Base-by-base conservation (phyloP, 2,329 filamentous ascomycete species). In the Venturia aucupariae region DNA sequence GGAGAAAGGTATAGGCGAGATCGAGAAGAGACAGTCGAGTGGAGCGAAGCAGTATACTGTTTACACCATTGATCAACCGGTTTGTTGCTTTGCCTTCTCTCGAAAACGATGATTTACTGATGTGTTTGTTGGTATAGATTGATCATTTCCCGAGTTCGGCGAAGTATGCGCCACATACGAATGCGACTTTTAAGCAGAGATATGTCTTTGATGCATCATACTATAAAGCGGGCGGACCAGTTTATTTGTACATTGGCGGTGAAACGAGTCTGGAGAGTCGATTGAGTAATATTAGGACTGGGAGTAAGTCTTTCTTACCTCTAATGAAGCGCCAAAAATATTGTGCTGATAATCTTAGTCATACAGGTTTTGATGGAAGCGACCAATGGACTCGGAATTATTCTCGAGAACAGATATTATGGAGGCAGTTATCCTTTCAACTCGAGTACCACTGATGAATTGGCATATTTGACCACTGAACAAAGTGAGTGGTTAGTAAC, bases 201-300 rank as follows among this genome's bases (percentile, higher is more conserved):
- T 85, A 82, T 69, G 83, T 80, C 69, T 80, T 83, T 57, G 81
- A 82, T 67, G 74, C 76, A 5, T 77, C 77, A 0, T 82, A 83
- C 70, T 84, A 84, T 69, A 77, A 80, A 67, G 75, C 81, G 15
- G 82, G 82, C 22, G 81, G 81, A 0, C 82, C 80, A 1, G 75
- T 82, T 0, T 78, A 79, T 66, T 68, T 81, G 8, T 81, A 79
- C 67, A 78, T 82, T 68, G 74, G 73, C 8, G 81, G 81, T 44
- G 81, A 82, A 68, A 73, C 75, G 1, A 71, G 69, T 41, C 79
- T 73, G 4, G 74, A 76, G 46, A 71, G 65, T 35, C 69, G 71
- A 8, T 73, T 78, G 30, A 77, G 75, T 0, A 76, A 78, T 55
- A 65, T 75, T 5, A 68, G 77, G 64, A 76, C 79, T 54, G 77